Evolutionary conservation across 495 filamentous ascomycete genomes (phyloP), one percentile per base, ranked within the genome.

Genomic region (Corynascus novoguineensis): DNA sequence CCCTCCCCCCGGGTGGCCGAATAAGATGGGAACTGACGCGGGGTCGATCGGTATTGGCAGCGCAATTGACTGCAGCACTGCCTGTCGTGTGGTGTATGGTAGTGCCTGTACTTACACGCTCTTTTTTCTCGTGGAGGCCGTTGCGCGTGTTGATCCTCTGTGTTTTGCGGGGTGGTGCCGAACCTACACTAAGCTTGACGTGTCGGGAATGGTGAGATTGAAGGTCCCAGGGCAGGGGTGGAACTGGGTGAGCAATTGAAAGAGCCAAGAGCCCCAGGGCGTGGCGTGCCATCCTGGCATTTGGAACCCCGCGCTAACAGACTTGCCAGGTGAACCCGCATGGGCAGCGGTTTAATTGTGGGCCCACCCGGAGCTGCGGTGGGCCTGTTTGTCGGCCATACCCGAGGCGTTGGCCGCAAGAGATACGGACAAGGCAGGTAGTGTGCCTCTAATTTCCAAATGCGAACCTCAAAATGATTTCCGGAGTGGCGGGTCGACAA

Each of bases 331-430:
- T 37, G n/a, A 38, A 28, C 38, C 40, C 28, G 17, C n/a, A n/a
- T n/a, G n/a, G n/a, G n/a, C 28, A 54, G 51, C 51, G 51, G 51
- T 44, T 44, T 38, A 54, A 45, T 9, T 54, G 51, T 54, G 51
- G 51, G 24, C 28, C 27, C 38, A 15, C 3, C 24, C 14, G 25
- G n/a, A 42, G 37, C 4, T n/a, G n/a, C n/a, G n/a, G 50, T 52
- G 50, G 35, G 32, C 7, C 35, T 17, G 4, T 25, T 11, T 5
- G 14, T 38, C 22, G 28, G 27, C 27, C 5, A 32, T 28, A 28
- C 46, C 35, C 35, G 35, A 4, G 35, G 17, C 15, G 37, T 41
- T 41, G 10, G 14, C 14, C 5, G n/a, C 37, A 21, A n/a, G n/a
- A n/a, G n/a, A n/a, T n/a, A n/a, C n/a, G n/a, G n/a, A n/a, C n/a